Evolutionary conservation across 2,329 filamentous ascomycete species (phyloP).

Genomic region (Lasiodiplodia citricola): DNA sequence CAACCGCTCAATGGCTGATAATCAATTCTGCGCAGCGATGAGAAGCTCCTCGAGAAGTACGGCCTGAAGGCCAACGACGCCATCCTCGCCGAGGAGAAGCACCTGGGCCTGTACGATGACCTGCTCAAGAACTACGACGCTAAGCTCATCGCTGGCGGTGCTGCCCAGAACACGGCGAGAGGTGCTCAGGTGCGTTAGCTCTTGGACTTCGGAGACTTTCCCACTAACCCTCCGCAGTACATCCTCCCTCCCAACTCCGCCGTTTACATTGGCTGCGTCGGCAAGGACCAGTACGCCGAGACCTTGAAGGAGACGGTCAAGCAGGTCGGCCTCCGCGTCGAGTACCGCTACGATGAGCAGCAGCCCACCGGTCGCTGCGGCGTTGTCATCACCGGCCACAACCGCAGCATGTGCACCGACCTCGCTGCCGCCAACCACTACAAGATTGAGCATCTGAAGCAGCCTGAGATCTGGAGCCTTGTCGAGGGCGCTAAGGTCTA

Average conservation of each 20-base stretch:
- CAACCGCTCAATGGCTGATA: conserved; percentile 27
- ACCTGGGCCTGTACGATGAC: conserved; percentile 89
- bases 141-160: conserved; percentile 93
- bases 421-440: conserved; percentile 97
- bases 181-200: conserved; percentile 73
- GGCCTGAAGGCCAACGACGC: conserved; percentile 94
- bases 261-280: conserved; percentile 91
- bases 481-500: conserved; percentile 87
- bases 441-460: conserved; percentile 90
- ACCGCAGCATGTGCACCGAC: conserved; percentile 93
- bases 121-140: conserved; percentile 90
- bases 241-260: conserved; percentile 88
- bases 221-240: conserved; percentile 65
- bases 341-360: conserved; percentile 89
- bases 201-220: conserved; percentile 13
- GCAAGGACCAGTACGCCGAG: conserved; percentile 93
- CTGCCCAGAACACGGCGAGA: conserved; percentile 95
- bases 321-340: conserved; percentile 86
- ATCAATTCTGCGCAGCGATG: conserved; percentile 63
- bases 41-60: conserved; percentile 89
- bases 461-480: conserved; percentile 87
- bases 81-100: conserved; percentile 92
- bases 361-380: conserved; percentile 91
- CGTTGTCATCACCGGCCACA: conserved; percentile 94
- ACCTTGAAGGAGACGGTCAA: conserved; percentile 85